phyloP scores from a whole-genome alignment of 331 rosid genomes.

The Ulmus americana region DNA sequence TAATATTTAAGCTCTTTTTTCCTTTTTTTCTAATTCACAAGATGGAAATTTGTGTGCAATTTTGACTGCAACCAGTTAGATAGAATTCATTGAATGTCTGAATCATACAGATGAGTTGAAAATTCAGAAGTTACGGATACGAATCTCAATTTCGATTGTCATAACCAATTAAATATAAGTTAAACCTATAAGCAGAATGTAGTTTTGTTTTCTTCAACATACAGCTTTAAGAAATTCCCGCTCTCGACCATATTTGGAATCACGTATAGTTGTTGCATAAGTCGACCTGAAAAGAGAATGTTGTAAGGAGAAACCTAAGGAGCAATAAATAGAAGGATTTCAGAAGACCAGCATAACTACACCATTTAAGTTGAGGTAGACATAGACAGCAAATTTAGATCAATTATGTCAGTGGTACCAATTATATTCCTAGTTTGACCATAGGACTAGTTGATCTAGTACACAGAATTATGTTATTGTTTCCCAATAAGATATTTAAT shows the following conservation, averaged over 20 bases:
- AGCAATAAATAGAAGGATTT: neutral
- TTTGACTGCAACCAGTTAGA: constrained; percentile 1
- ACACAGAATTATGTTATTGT: too few relatives aligned
- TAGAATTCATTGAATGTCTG: neutral
- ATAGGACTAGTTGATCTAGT: too few relatives aligned
- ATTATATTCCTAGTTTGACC: too few relatives aligned
- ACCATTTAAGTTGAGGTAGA: neutral
- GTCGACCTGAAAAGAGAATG: constrained; percentile 56
- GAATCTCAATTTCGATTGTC: neutral
- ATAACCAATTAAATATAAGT: neutral
- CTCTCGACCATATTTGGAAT: constrained; percentile 74
- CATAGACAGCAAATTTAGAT: neutral
- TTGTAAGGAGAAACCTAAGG: constrained; percentile 13
- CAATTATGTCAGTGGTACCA: too few relatives aligned
- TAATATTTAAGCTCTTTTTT: neutral
- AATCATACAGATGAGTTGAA: neutral
- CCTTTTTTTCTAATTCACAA: neutral
- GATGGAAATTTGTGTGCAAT: neutral
- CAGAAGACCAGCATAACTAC: neutral
- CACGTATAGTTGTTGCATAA: constrained; percentile 87
- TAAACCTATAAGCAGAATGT: constrained; percentile 4
- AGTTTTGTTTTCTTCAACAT: constrained; percentile 29
- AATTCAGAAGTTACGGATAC: neutral
- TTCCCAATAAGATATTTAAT: too few relatives aligned
- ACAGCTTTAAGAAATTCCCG: constrained; percentile 91